Evolutionary conservation across 495 filamentous ascomycete species (phyloP).

Genomic region (Neurospora africana): DNA sequence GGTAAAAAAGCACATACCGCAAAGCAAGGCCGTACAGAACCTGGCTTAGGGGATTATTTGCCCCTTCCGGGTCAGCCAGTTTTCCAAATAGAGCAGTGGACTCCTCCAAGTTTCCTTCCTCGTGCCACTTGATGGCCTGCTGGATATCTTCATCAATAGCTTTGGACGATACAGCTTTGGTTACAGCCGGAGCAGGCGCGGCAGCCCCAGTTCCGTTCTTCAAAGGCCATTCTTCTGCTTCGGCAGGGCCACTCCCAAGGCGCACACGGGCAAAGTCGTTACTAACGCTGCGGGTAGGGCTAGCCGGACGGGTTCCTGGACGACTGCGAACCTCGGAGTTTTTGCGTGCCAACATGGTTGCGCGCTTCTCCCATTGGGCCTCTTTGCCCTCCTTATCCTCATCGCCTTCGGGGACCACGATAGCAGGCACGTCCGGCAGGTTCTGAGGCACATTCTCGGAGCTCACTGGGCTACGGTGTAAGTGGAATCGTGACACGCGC

Average conservation of each 20-base stretch:
- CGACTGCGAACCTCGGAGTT: conserved; percentile 44
- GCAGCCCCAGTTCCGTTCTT: neutral
- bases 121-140: conserved; percentile 90
- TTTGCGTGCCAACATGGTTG: conserved; percentile 67
- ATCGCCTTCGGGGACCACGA: conserved; percentile 41
- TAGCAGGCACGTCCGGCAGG: conserved; percentile 50
- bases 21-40: conserved; percentile 92
- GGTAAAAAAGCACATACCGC: conserved; percentile 46
- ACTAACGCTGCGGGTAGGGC: conserved; percentile 15
- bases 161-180: conserved; percentile 34
- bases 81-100: conserved; percentile 81
- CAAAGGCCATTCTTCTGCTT: neutral
- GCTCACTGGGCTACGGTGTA: conserved; percentile 47
- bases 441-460: conserved; percentile 69
- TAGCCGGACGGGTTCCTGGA: conserved; percentile 27
- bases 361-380: conserved; percentile 73
- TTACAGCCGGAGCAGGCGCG: conserved; percentile 10
- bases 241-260: conserved; percentile 5
- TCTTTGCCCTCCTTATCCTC: conserved; percentile 30
- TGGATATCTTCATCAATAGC: conserved; percentile 71
- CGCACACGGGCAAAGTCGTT: conserved; percentile 15
- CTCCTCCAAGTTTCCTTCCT: conserved; percentile 60
- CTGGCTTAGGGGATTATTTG: conserved; percentile 88
- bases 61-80: conserved; percentile 73
- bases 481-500: conserved; percentile 60